Conservation (phyloP, 345 rosid genomes). For the Dimocarpus longan region DNA sequence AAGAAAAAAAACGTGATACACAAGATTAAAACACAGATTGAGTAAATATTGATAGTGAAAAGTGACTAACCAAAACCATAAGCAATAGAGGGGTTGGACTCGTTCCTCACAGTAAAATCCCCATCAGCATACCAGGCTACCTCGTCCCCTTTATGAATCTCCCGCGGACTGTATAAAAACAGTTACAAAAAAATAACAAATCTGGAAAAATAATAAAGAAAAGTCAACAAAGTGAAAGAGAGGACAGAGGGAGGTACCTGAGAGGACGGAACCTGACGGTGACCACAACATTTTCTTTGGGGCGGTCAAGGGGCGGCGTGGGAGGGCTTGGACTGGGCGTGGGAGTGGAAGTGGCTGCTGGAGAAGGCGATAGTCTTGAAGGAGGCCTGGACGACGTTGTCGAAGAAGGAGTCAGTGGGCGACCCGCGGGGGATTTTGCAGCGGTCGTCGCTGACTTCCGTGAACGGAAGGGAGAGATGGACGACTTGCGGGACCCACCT, state of each 20-base stretch:
- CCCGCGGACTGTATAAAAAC: slow-evolving; percentile 48
- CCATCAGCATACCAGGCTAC: slow-evolving; percentile 90
- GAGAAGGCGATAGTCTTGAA: slow-evolving; percentile 49
- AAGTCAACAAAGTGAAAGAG: neutral
- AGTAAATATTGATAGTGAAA: neutral
- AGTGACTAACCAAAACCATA: slow-evolving; percentile 72
- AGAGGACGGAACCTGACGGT: slow-evolving; percentile 88
- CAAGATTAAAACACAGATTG: neutral
- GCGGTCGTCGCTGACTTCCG: slow-evolving; percentile 55
- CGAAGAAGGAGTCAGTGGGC: slow-evolving; percentile 55
- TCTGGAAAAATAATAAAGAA: neutral
- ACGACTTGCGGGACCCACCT: slow-evolving; percentile 60
- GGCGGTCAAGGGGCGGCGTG: slow-evolving; percentile 32
- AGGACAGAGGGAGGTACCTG: slow-evolving; percentile 40
- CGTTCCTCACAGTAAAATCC: slow-evolving; percentile 68
- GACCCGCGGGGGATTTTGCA: slow-evolving; percentile 25
- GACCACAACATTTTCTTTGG: slow-evolving; percentile 75
- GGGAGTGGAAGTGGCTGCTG: slow-evolving; percentile 37
- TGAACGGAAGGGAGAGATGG: slow-evolving; percentile 86
- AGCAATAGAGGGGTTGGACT: slow-evolving; percentile 65
- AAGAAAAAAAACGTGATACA: neutral
- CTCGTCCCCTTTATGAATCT: slow-evolving; percentile 82
- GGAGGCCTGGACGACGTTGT: slow-evolving; percentile 44
- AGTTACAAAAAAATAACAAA: neutral
- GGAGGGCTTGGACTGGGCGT: slow-evolving; percentile 43